Evolutionary conservation across 1,139 yeast genomes (phyloP).

Genomic region (Scheffersomyces titani): DNA sequence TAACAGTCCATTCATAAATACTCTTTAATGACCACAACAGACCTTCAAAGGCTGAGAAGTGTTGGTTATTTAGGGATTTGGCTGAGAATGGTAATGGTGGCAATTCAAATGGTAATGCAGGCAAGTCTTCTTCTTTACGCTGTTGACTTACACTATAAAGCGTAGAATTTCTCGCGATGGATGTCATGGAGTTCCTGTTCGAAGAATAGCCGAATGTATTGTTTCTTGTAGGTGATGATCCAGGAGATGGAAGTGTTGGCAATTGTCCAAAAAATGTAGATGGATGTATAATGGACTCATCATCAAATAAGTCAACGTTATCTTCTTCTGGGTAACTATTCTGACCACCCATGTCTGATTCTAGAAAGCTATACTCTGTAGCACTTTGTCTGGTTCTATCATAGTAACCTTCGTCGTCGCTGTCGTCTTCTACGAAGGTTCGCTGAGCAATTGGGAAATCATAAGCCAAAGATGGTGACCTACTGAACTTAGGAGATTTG

Average conservation of each 20-base stretch:
- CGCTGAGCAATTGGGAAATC: conserved; percentile 2
- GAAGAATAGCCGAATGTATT: not conserved
- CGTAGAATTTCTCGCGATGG: not conserved
- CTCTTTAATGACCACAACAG: conserved; percentile 38
- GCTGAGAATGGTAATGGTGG: conserved; percentile 62
- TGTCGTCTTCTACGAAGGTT: not conserved
- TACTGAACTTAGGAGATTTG: conserved; percentile 30
- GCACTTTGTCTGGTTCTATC: conserved; percentile 1
- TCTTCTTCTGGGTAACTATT: not conserved
- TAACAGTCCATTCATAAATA: conserved; percentile 54
- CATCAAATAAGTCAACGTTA: conserved; percentile 6
- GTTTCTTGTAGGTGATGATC: not conserved
- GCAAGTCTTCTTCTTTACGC: conserved; percentile 30
- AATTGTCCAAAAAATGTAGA: conserved; percentile 12
- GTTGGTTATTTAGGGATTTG: conserved; percentile 48
- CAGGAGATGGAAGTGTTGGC: not conserved
- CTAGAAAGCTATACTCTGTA: not conserved
- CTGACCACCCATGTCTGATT: not conserved
- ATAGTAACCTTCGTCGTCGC: conserved; percentile 11
- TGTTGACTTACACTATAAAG: conserved; percentile 3
- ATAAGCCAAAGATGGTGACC: conserved; percentile 17
- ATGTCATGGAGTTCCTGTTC: not conserved
- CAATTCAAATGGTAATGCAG: conserved; percentile 54
- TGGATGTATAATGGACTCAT: conserved; percentile 24
- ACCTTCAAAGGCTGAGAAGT: conserved; percentile 39